Evolutionary conservation across 2,329 filamentous ascomycete species (phyloP).

Genomic region (Trichoderma gracile): DNA sequence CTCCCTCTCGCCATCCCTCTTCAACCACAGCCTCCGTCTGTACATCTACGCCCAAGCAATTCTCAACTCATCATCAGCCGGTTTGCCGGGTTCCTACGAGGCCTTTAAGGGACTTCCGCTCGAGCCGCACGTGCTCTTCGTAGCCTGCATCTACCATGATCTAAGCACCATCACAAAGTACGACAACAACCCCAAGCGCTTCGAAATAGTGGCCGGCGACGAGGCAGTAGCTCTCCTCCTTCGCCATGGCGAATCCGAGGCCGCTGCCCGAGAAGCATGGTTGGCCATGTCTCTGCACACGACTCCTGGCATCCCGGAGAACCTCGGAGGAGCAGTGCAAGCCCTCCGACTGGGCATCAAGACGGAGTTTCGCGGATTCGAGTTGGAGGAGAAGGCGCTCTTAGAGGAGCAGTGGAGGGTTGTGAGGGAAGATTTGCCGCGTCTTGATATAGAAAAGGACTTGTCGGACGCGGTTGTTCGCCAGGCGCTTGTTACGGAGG

Average conservation of each 20-base stretch:
- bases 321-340: conserved; percentile 15
- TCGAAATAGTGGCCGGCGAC: conserved; percentile 11
- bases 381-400: neutral
- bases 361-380: conserved; percentile 3
- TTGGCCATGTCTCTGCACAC: conserved; percentile 23
- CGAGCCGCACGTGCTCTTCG: conserved; percentile 22
- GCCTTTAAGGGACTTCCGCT: neutral
- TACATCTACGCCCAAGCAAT: conserved; percentile 22
- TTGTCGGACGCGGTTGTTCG: conserved; percentile 9
- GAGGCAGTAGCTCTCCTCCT: conserved; percentile 15
- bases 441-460: conserved; percentile 20
- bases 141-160: conserved; percentile 23
- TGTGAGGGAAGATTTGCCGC: conserved; percentile 18
- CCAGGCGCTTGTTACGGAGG: conserved; percentile 4
- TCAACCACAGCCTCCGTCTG: conserved; percentile 22
- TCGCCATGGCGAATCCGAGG: conserved; percentile 9
- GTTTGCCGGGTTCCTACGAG: neutral
- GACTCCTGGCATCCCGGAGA: conserved; percentile 7
- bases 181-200: conserved; percentile 16
- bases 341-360: conserved; percentile 17
- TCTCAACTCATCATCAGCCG: neutral
- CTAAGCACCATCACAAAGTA: conserved; percentile 16
- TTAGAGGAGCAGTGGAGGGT: conserved; percentile 6
- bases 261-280: conserved; percentile 15
- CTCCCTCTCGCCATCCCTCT: conserved; percentile 10